Evolutionary conservation across 495 filamentous ascomycete genomes (phyloP), one percentile per base, ranked within the genome.

Genomic region (Lepidopterella palustris): DNA sequence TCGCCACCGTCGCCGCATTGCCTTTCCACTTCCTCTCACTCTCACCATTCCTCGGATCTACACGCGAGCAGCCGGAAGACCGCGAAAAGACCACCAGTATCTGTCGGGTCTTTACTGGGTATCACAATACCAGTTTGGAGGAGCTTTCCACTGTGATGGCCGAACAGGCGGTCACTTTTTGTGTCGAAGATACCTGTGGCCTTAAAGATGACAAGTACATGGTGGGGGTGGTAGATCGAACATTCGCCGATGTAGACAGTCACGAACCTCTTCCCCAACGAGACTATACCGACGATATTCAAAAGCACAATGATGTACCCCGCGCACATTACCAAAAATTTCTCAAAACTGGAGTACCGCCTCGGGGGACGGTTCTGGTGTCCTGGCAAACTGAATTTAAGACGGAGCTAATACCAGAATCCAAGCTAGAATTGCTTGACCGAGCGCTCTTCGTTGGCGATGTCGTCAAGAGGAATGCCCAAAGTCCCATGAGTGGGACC

Each of bases 401-500:
- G 6, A 57, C 64, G 1, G 58, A 70, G 32, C 67, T 76, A 10
- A 63, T 73, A n/a, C 67, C 59, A 0, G 62, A 68, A 49, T 29
- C 58, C 0, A 55, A 66, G 18, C 62, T 77, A 28, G 50, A 56
- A 25, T 55, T 76, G 27, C 57, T 75, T 23, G 73, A 75, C 53
- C 65, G 74, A 4, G 58, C 60, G 15, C 58, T 76, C 35, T 55
- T 71, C 27, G 60, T 76, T 20, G 73, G 74, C 18, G 73, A 77
- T 59, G 58, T 75, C 13, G 73, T 77, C 53, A 74, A 74, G 67
- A 59, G 61, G 35, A 49, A 68, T 35, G 52, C 60, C 9, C 58
- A 63, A 29, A 60, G 68, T 57, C 64, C 71, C n/a, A 73, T 75
- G 67, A 74, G 69, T 58, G 74, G 74, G 29, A 72, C 71, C 18